Evolutionary conservation across 345 rosid species (phyloP), one percentile per base, ranked within the genome.

Genomic region (Toxicodendron radicans): DNA sequence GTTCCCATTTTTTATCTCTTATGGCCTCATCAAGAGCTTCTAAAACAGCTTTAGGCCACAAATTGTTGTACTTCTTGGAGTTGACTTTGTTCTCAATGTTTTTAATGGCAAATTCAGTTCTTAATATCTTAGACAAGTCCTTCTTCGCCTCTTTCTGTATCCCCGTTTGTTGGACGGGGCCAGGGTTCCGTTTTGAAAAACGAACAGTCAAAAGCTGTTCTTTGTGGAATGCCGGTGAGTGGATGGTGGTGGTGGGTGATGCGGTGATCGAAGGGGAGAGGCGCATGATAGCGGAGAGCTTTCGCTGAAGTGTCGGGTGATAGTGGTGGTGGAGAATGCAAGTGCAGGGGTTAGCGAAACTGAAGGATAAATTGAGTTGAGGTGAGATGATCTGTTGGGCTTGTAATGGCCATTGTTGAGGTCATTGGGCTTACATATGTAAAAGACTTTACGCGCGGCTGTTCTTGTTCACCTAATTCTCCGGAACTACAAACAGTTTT

Each of bases 41-140:
- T 82, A 94, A 82, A 60, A 94, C 88, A 72, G 97, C 89, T 80
- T 84, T 94, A 60, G 98, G 95, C 93, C 91, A 86, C 57, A 92
- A 81, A n/a, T 80, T 87, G 4, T 52, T 83, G 85, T 90, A 81
- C 88, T 92, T 90, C 63, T 76, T 83, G 8, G 98, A 90, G 72
- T 86, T 84, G 38, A 94, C 87, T 78, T 92, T 94, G 82, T 67
- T 86, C 81, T 88, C 97, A 11, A 94, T 84, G 60, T 84, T 85
- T 61, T 82, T 77, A 13, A 89, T 83, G 56, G 97, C 93, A 21
- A 91, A 84, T 2, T 94, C 97, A 8, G 90, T 82, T 78, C 91
- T 83, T 43, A 92, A 83, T 70, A 90, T 77, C 75, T 81, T 85
- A 8, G 96, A 92, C 73, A 94, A 73, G 7, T 87, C 84, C 85